Conservation (phyloP, 129 eudicot genomes). For the Smallanthus sonchifolius region DNA sequence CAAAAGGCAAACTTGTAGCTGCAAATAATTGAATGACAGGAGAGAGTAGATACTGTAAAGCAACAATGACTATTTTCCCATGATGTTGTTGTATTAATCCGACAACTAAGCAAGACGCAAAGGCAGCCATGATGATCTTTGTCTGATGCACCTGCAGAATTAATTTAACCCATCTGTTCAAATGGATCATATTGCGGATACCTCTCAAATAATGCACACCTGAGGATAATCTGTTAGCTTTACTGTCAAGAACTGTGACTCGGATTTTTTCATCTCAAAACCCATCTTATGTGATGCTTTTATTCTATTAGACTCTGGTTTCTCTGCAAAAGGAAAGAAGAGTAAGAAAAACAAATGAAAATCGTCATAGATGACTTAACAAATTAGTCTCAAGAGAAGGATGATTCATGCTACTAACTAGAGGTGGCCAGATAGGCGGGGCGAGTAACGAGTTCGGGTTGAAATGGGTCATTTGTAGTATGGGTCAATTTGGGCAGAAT, state of each 20-base stretch:
- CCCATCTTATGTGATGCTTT: constrained; percentile 18
- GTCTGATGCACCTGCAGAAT: constrained; percentile 50
- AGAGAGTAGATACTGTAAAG: constrained; percentile 27
- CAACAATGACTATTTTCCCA: constrained; percentile 19
- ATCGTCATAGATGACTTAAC: background rate
- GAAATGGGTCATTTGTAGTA: background rate
- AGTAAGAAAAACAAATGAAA: background rate
- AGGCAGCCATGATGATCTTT: constrained; percentile 41
- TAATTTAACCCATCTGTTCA: constrained; percentile 23
- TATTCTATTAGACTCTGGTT: constrained; percentile 27
- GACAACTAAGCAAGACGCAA: constrained; percentile 42
- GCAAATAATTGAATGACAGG: constrained; percentile 35
- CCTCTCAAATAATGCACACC: constrained; percentile 42
- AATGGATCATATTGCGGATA: constrained; percentile 13
- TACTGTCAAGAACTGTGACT: constrained; percentile 23
- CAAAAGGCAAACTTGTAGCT: constrained; percentile 55
- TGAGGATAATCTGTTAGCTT: constrained; percentile 30
- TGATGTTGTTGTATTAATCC: constrained; percentile 36
- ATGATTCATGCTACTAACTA: constrained; percentile 2
- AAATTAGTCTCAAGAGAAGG: background rate
- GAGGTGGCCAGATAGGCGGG: background rate
- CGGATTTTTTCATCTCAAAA: constrained; percentile 10
- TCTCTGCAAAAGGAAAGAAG: constrained; percentile 36
- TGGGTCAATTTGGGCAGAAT: background rate
- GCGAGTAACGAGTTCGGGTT: background rate